These are phyloP conservation scores for Solanum clarkiae DNA, from an alignment of 257 asterid genomes.

Conservation along the genomic window DNA sequence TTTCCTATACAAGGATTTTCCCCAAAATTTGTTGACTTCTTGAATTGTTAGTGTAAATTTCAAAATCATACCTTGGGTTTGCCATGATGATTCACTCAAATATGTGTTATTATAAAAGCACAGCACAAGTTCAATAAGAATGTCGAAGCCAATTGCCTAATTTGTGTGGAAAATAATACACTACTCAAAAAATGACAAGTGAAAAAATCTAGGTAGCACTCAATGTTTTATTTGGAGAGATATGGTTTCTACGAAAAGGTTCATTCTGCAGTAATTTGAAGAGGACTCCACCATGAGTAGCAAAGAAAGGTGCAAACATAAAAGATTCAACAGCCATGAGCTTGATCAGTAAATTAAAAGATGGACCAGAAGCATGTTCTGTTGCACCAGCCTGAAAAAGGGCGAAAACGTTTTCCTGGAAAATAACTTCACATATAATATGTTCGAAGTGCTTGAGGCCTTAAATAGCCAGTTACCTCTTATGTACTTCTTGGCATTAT, in stretches of 20 bases:
- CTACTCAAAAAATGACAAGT: neutral
- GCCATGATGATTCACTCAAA: neutral
- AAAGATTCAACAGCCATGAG: slow-evolving; percentile 75
- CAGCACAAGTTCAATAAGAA: neutral
- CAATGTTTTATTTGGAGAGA: neutral
- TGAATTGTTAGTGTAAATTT: neutral
- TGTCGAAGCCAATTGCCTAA: neutral
- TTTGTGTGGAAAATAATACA: neutral
- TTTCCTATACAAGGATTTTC: neutral
- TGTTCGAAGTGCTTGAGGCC: neutral
- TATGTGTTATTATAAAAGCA: neutral
- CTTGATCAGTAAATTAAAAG: slow-evolving; percentile 56
- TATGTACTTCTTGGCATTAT: slow-evolving; percentile 62
- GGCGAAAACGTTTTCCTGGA: neutral
- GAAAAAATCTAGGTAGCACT: neutral
- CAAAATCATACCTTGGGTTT: no score
- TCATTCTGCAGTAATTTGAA: slow-evolving; percentile 11
- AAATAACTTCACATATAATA: neutral
- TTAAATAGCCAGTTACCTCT: slow-evolving; percentile 23
- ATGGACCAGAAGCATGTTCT: slow-evolving; percentile 65
- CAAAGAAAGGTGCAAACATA: slow-evolving; percentile 65
- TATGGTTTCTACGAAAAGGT: neutral
- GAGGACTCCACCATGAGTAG: slow-evolving; percentile 51
- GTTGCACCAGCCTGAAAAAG: slow-evolving; percentile 42
- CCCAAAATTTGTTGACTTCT: neutral